Evolutionary conservation across 2,329 filamentous ascomycete genomes (phyloP).

Genomic region (Pleurostoma richardsiae): DNA sequence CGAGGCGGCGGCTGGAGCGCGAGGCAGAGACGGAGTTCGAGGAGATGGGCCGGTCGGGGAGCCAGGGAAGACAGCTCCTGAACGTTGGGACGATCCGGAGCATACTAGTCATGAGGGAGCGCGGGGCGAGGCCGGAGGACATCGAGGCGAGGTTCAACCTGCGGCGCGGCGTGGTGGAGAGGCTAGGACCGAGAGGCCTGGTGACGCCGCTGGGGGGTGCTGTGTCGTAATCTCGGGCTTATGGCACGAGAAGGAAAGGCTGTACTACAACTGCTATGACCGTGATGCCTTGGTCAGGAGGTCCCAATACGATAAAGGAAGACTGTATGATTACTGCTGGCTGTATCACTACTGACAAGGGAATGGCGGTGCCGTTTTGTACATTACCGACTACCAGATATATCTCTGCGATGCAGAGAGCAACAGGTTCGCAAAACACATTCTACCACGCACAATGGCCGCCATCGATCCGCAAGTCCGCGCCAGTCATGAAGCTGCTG

Average conservation of each 20-base stretch:
- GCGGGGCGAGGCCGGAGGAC: slow-evolving; percentile 27
- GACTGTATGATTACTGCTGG: too few species aligned
- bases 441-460: slow-evolving; percentile 58
- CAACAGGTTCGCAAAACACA: too few species aligned
- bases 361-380: too few species aligned
- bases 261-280: too few species aligned
- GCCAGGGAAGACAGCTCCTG: slow-evolving; percentile 37
- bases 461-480: slow-evolving; percentile 66
- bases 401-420: too few species aligned
- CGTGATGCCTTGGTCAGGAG: too few species aligned
- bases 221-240: slow-evolving; percentile 1
- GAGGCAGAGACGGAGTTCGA: slow-evolving; percentile 39
- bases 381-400: too few species aligned
- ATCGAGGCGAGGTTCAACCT: slow-evolving; percentile 44
- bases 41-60: slow-evolving; percentile 24
- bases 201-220: slow-evolving; percentile 27
- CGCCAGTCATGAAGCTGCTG: slow-evolving; percentile 66
- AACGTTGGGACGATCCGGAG: slow-evolving; percentile 42
- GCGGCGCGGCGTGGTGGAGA: slow-evolving; percentile 36
- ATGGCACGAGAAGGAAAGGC: too few species aligned
- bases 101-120: slow-evolving; percentile 35
- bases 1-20: slow-evolving; percentile 37
- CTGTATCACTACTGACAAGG: too few species aligned
- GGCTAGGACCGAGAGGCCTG: slow-evolving; percentile 34
- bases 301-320: too few species aligned